These are phyloP conservation scores for Dendryphion nanum DNA, from an alignment of 2,329 filamentous ascomycete species.

Conservation along the genomic window DNA sequence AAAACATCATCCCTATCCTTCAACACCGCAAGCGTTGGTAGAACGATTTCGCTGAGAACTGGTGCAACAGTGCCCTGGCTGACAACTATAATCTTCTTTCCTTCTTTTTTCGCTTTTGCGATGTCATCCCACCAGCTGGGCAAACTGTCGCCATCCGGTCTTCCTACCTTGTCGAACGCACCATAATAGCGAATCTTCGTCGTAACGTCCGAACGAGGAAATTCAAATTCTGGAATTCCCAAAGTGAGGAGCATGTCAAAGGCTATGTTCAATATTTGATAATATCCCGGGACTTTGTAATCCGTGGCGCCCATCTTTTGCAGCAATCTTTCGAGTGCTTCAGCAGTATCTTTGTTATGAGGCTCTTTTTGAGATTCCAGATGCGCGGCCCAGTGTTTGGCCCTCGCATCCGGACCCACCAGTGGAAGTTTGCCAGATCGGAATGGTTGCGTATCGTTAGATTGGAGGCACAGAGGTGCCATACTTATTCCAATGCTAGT, in stretches of 20 bases:
- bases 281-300: constrained; percentile 7
- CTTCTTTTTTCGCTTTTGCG: constrained; percentile 38
- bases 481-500: constrained; percentile 43
- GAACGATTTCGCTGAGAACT: constrained; percentile 43
- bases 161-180: constrained; percentile 19
- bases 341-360: constrained; percentile 15
- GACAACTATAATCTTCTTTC: constrained; percentile 45
- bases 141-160: constrained; percentile 8
- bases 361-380: constrained; percentile 4
- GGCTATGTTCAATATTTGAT: constrained; percentile 20
- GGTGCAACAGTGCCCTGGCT: constrained; percentile 49
- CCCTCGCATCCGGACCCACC: constrained; percentile 9
- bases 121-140: constrained; percentile 51
- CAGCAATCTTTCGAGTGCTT: constrained; percentile 13
- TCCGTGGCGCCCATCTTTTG: constrained; percentile 10
- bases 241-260: constrained; percentile 33
- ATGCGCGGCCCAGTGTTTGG: constrained; percentile 11
- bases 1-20: constrained; percentile 42
- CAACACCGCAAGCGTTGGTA: constrained; percentile 48
- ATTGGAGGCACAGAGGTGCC: constrained; percentile 11
- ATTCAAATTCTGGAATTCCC: constrained; percentile 38
- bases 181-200: constrained; percentile 46
- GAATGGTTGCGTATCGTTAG: constrained; percentile 18
- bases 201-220: constrained; percentile 36
- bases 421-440: constrained; percentile 13